phyloP scores from a whole-genome alignment of 2,329 filamentous ascomycete species.

The Sordariomycetes sp. region DNA sequence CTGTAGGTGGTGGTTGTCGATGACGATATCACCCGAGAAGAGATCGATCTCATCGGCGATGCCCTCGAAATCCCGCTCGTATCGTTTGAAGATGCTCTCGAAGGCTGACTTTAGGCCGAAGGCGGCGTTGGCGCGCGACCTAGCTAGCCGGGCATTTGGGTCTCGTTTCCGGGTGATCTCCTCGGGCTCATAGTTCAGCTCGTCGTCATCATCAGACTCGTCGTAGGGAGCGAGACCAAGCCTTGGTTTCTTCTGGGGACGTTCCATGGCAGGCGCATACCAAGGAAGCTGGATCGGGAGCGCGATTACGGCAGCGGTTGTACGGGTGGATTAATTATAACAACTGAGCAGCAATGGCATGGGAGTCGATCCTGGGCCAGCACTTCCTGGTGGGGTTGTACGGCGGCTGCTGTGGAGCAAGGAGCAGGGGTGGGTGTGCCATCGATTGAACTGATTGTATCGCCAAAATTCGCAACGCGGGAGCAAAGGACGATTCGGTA shows the following conservation, averaged over 20 bases:
- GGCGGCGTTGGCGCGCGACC: slow-evolving; percentile 53
- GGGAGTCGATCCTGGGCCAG: background rate
- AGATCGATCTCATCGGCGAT: slow-evolving; percentile 86
- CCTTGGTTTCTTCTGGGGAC: slow-evolving; percentile 45
- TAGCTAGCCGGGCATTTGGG: slow-evolving; percentile 42
- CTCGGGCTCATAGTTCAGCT: slow-evolving; percentile 31
- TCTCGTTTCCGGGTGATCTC: slow-evolving; percentile 34
- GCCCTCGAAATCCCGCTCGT: slow-evolving; percentile 67
- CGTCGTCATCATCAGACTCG: slow-evolving; percentile 26
- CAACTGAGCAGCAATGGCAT: background rate
- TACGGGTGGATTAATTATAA: background rate
- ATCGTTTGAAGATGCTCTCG: slow-evolving; percentile 82
- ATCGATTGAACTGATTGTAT: background rate
- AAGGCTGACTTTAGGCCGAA: slow-evolving; percentile 68
- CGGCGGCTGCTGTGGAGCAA: background rate
- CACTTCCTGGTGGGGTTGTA: background rate
- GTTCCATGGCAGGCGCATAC: slow-evolving; percentile 32
- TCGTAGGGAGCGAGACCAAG: slow-evolving; percentile 25
- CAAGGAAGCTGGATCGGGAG: background rate
- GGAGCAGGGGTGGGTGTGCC: background rate
- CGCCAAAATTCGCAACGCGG: background rate
- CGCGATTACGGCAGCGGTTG: background rate
- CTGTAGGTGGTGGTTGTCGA: slow-evolving; percentile 77
- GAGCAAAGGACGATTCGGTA: background rate
- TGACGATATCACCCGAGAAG: slow-evolving; percentile 65